Percentiles rank a stretch among this genome's conserved stretches.
phyloP scores from a whole-genome alignment of 106 monocot genomes.

The Acorus calamus region DNA sequence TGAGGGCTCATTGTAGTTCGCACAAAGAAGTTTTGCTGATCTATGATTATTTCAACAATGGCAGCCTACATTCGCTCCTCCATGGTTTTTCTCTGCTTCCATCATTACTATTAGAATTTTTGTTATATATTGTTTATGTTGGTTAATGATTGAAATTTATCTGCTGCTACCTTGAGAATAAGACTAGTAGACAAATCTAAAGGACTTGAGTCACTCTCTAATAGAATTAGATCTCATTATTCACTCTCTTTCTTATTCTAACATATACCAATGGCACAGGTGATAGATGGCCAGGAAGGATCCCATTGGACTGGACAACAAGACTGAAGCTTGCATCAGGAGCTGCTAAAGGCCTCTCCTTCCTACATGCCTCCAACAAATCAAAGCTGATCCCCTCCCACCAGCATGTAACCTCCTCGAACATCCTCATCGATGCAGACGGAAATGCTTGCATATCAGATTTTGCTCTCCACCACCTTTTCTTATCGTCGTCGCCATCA shows the following conservation, averaged over 20 bases:
- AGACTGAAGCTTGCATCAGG: slow-evolving; percentile 33
- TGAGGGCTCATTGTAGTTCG: slow-evolving; percentile 35
- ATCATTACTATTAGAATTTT: not conserved
- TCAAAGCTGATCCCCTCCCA: slow-evolving; percentile 27
- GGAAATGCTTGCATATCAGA: slow-evolving; percentile 38
- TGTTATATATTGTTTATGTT: no score
- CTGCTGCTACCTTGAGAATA: no score
- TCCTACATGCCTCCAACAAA: slow-evolving; percentile 32
- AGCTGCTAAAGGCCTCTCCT: slow-evolving; percentile 43
- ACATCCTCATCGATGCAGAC: slow-evolving; percentile 42
- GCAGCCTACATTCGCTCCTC: slow-evolving; percentile 45
- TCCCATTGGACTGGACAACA: slow-evolving; percentile 34
- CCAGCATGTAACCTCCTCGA: slow-evolving; percentile 49
- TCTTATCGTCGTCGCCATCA: slow-evolving; percentile 9
- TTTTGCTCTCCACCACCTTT: slow-evolving; percentile 40
- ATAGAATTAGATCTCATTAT: no score
- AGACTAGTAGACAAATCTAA: no score
- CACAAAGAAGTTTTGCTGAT: slow-evolving; percentile 49
- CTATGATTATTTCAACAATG: slow-evolving; percentile 39
- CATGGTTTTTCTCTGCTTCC: slow-evolving; percentile 24
- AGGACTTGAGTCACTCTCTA: no score
- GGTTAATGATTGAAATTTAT: no score
- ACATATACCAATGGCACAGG: slow-evolving; percentile 8
- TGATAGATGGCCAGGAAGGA: slow-evolving; percentile 40
- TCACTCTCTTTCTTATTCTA: no score